These are phyloP conservation scores for Fusarium begoniae DNA, from an alignment of 2,329 filamentous ascomycete genomes.

Conservation along the genomic window DNA sequence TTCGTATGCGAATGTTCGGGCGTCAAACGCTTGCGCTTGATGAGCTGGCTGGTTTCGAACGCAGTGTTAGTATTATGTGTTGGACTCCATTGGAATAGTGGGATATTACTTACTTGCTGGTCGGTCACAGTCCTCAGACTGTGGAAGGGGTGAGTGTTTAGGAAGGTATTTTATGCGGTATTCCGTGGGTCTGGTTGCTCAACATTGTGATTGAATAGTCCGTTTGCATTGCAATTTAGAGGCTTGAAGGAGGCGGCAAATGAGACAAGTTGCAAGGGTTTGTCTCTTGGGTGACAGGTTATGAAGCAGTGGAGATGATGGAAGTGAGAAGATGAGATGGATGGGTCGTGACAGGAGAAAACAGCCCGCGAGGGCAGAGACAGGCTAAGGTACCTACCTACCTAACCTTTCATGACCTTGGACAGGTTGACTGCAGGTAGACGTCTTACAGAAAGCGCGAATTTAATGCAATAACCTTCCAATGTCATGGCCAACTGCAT, in stretches of 20 bases:
- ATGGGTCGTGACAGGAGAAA: neutral
- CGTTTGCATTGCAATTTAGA: neutral
- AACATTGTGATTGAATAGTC: neutral
- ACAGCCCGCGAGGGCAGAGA: neutral
- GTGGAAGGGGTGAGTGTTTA: neutral
- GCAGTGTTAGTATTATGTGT: neutral
- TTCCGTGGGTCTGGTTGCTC: neutral
- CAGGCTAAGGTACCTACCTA: neutral
- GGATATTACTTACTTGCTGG: neutral
- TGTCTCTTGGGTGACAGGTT: neutral
- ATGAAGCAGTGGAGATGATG: neutral
- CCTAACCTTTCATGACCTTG: neutral
- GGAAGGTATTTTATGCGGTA: neutral
- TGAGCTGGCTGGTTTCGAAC: neutral
- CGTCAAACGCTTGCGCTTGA: neutral
- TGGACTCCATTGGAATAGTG: neutral
- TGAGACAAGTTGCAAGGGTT: neutral
- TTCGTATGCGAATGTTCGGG: neutral
- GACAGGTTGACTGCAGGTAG: neutral
- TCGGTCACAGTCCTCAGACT: neutral
- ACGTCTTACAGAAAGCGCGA: neutral
- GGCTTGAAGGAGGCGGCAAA: neutral
- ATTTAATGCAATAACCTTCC: neutral
- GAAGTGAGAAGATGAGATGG: neutral
- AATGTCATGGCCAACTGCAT: conserved; percentile 22